Conservation (phyloP, 768 basidiomycete genomes). For the Fomitopsis serialis region DNA sequence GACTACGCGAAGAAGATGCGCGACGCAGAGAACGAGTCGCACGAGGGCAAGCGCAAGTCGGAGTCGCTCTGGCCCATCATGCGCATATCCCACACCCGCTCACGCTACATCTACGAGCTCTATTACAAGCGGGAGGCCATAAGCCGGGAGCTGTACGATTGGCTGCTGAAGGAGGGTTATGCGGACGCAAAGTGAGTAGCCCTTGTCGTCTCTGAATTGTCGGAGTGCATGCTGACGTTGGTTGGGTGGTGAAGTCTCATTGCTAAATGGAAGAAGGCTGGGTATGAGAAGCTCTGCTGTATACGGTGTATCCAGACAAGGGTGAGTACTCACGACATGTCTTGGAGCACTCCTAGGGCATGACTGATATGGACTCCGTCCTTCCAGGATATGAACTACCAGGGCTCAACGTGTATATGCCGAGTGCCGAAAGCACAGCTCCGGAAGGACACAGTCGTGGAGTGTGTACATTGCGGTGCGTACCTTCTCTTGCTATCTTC, state of each 20-base stretch:
- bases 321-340: conserved; percentile 34
- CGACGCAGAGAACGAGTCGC: conserved; percentile 96
- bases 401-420: conserved; percentile 97
- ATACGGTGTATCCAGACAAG: conserved; percentile 93
- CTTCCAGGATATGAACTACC: conserved; percentile 94
- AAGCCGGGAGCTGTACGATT: conserved; percentile 89
- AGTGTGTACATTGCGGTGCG: conserved; percentile 96
- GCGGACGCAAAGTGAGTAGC: conserved; percentile 86
- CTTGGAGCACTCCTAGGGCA: not conserved
- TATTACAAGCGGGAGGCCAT: conserved; percentile 99
- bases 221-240: not conserved
- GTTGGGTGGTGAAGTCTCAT: conserved; percentile 56
- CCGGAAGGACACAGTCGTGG: conserved; percentile 84
- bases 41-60: conserved; percentile 95
- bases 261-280: conserved; percentile 99
- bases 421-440: conserved; percentile 94
- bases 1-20: conserved; percentile 99
- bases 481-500: conserved; percentile 14
- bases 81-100: conserved; percentile 94
- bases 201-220: not conserved
- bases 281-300: conserved; percentile 98
- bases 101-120: conserved; percentile 94
- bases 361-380: not conserved
- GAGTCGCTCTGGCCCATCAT: conserved; percentile 95
- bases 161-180: conserved; percentile 95